Conservation (phyloP, 108 stramenopile genomes). For the Parietichytrium sp. region DNA sequence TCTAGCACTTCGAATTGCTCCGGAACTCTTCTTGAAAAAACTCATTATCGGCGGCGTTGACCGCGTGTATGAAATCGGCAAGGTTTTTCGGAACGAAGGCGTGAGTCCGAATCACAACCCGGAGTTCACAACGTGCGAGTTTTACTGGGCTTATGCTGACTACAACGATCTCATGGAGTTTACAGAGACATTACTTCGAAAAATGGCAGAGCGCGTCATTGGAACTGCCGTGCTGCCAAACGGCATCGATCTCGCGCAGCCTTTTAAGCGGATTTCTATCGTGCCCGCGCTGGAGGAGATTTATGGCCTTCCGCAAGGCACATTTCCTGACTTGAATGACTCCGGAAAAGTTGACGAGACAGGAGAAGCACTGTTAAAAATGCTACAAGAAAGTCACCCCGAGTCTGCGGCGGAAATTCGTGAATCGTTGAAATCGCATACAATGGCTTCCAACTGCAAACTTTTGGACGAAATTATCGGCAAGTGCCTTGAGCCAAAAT, state of each 20-base stretch:
- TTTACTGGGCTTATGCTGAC: slow-evolving; percentile 97
- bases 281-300: neutral
- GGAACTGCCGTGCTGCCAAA: neutral
- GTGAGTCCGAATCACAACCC: slow-evolving; percentile 95
- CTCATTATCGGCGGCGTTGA: slow-evolving; percentile 95
- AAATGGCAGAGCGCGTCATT: neutral
- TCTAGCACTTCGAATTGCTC: slow-evolving; percentile 93
- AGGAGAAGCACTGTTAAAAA: neutral
- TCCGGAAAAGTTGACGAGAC: neutral
- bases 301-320: neutral
- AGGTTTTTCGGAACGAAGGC: slow-evolving; percentile 99
- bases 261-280: neutral
- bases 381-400: neutral
- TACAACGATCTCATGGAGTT: slow-evolving; percentile 95
- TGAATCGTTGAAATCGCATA: neutral
- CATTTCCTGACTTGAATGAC: slow-evolving; percentile 33
- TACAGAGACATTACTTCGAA: slow-evolving; percentile 73
- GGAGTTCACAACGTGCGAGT: slow-evolving; percentile 95
- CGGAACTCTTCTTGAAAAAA: slow-evolving; percentile 90
- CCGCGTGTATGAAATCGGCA: slow-evolving; percentile 92
- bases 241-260: neutral
- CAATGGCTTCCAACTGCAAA: neutral
- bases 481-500: slow-evolving; percentile 68
- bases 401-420: neutral
- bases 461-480: slow-evolving; percentile 1